Percentiles rank a stretch among this genome's conserved stretches.
phyloP scores from a whole-genome alignment of 371 early-diverging fungal genomes.

The Mucor racemosus region DNA sequence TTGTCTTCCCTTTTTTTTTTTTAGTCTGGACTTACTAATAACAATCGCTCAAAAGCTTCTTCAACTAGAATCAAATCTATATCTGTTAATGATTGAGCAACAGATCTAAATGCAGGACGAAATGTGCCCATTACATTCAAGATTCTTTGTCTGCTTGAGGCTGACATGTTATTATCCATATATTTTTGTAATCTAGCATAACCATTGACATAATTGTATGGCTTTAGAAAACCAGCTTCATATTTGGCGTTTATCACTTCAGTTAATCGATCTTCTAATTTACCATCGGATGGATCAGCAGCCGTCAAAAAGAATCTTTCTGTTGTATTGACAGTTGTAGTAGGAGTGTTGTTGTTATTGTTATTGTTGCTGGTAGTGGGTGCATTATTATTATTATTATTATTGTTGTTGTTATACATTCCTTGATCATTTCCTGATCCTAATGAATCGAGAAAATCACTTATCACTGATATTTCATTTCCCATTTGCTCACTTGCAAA shows the following conservation, averaged over 20 bases:
- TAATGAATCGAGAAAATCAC: slow-evolving; percentile 72
- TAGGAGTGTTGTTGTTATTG: slow-evolving; percentile 18
- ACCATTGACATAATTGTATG: slow-evolving; percentile 91
- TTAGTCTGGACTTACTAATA: slow-evolving; percentile 55
- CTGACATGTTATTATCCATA: slow-evolving; percentile 88
- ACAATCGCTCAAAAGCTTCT: slow-evolving; percentile 90
- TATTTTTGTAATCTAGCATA: slow-evolving; percentile 87
- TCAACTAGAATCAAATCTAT: slow-evolving; percentile 91
- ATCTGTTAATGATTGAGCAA: slow-evolving; percentile 90
- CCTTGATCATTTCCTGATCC: slow-evolving; percentile 42
- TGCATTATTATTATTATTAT: slow-evolving; percentile 25
- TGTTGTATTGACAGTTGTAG: slow-evolving; percentile 59
- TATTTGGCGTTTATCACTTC: slow-evolving; percentile 92
- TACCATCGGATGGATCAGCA: slow-evolving; percentile 85
- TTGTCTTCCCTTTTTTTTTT: no score
- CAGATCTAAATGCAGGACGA: slow-evolving; percentile 81
- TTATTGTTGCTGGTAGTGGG: slow-evolving; percentile 24
- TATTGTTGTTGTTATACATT: slow-evolving; percentile 25
- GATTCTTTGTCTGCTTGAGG: slow-evolving; percentile 74
- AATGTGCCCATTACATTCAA: slow-evolving; percentile 87
- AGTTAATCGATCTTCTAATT: slow-evolving; percentile 80
- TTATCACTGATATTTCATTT: slow-evolving; percentile 80
- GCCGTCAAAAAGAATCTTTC: slow-evolving; percentile 90
- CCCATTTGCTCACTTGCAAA: slow-evolving; percentile 84
- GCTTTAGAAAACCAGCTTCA: slow-evolving; percentile 90